phyloP scores from a whole-genome alignment of 345 rosid genomes.

The Euphorbia pulcherrima region DNA sequence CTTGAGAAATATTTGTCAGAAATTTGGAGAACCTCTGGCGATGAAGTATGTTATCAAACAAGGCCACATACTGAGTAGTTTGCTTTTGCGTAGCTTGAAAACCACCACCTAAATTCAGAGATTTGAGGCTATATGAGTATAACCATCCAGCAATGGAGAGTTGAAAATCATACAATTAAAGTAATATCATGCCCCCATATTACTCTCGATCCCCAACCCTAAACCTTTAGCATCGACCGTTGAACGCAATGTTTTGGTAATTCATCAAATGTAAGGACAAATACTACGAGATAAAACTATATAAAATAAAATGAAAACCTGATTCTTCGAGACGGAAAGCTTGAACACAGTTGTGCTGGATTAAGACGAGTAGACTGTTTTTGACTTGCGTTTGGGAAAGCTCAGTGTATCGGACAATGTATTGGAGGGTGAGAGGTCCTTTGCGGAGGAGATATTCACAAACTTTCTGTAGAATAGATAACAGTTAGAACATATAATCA shows the following conservation, averaged over 20 bases:
- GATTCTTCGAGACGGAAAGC: slow-evolving; percentile 46
- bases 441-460: slow-evolving; percentile 73
- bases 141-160: neutral
- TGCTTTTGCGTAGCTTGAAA: slow-evolving; percentile 40
- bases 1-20: slow-evolving; percentile 41
- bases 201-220: neutral
- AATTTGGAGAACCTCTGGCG: slow-evolving; percentile 71
- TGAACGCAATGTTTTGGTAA: neutral
- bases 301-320: slow-evolving; percentile 1
- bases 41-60: slow-evolving; percentile 65
- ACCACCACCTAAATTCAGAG: slow-evolving; percentile 35
- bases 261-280: neutral
- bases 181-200: neutral
- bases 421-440: slow-evolving; percentile 50
- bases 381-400: slow-evolving; percentile 47
- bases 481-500: neutral
- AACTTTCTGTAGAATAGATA: slow-evolving; percentile 50
- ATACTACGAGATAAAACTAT: neutral
- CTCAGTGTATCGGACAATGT: slow-evolving; percentile 44
- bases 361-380: slow-evolving; percentile 59
- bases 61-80: slow-evolving; percentile 46
- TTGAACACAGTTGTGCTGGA: slow-evolving; percentile 86
- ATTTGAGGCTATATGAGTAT: too few relatives aligned
- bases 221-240: neutral
- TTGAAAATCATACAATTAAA: neutral